Conservation (phyloP, 495 filamentous ascomycete species). For the Talaromyces liani region DNA sequence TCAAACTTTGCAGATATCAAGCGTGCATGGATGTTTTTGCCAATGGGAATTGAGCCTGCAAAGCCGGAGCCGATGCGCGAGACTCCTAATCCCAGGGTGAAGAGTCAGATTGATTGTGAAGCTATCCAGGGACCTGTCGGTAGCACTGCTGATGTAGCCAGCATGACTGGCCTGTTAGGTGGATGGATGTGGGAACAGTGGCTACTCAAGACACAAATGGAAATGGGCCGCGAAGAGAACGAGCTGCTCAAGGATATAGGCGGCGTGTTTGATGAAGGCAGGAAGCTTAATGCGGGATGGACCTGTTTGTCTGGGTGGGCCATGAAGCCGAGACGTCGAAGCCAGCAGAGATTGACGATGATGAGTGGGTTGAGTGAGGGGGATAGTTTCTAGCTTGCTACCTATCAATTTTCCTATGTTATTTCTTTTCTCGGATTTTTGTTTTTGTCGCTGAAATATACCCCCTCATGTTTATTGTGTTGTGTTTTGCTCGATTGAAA, state of each 20-base stretch:
- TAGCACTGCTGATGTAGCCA: constrained; percentile 64
- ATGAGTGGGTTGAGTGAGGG: background rate
- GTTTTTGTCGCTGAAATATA: background rate
- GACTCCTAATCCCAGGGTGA: constrained; percentile 46
- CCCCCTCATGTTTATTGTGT: background rate
- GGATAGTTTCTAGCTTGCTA: background rate
- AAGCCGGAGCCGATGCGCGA: constrained; percentile 35
- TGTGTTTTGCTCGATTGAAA: background rate
- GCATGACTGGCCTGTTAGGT: constrained; percentile 72
- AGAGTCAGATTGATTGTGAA: constrained; percentile 42
- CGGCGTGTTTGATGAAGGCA: constrained; percentile 75
- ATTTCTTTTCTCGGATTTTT: too few species aligned
- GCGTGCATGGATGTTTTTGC: constrained; percentile 84
- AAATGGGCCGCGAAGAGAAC: constrained; percentile 63
- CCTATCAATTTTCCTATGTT: background rate
- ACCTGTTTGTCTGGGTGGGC: constrained; percentile 82
- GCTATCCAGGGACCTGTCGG: constrained; percentile 65
- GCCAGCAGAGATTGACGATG: constrained; percentile 9
- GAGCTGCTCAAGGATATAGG: constrained; percentile 70
- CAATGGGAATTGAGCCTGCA: constrained; percentile 62
- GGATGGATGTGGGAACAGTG: constrained; percentile 96
- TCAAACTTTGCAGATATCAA: constrained; percentile 72
- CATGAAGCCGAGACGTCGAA: constrained; percentile 60
- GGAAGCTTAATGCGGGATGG: constrained; percentile 73
- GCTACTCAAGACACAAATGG: constrained; percentile 78